Percentiles rank a stretch among this genome's conserved stretches.
Evolutionary conservation across 2,329 filamentous ascomycete species (phyloP).

Genomic region (Zymoseptoria pseudotritici): DNA sequence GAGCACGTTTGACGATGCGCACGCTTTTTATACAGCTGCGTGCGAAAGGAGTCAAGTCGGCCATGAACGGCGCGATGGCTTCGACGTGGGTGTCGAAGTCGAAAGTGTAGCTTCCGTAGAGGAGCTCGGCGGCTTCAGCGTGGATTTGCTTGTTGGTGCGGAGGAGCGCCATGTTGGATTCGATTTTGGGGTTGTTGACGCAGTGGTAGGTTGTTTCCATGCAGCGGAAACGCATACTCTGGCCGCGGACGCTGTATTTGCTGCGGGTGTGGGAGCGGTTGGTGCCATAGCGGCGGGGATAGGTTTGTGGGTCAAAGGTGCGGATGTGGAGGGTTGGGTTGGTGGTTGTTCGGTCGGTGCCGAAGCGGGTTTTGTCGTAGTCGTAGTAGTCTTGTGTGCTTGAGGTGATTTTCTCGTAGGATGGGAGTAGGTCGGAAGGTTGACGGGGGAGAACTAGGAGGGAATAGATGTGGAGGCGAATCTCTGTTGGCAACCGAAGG

Average conservation of each 20-base stretch:
- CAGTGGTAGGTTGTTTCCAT: conserved; percentile 51
- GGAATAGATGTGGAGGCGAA: conserved; percentile 42
- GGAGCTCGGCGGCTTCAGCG: conserved; percentile 47
- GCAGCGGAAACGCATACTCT: conserved; percentile 36
- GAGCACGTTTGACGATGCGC: conserved; percentile 49
- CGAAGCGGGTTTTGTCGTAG: conserved; percentile 27
- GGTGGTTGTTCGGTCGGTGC: conserved; percentile 6
- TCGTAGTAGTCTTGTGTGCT: conserved; percentile 37
- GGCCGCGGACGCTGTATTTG: conserved; percentile 34
- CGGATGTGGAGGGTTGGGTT: conserved; percentile 35
- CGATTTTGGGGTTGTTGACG: conserved; percentile 33
- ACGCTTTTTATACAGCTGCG: conserved; percentile 44
- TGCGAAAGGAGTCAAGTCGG: conserved; percentile 45
- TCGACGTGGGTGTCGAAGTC: conserved; percentile 55
- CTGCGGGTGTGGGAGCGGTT: conserved; percentile 27
- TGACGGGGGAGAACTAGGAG: conserved; percentile 34
- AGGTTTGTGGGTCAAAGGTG: conserved; percentile 35
- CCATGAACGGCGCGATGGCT: conserved; percentile 53
- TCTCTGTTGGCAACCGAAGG: conserved; percentile 39
- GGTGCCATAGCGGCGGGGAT: conserved; percentile 18
- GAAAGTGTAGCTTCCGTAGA: conserved; percentile 52
- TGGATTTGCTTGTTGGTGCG: conserved; percentile 39
- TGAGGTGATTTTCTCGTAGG: conserved; percentile 24
- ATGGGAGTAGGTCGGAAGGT: conserved; percentile 24
- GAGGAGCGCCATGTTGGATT: conserved; percentile 28